Evolutionary conservation across 1,139 yeast genomes (phyloP).

Genomic region (Geotrichum bryndzae): DNA sequence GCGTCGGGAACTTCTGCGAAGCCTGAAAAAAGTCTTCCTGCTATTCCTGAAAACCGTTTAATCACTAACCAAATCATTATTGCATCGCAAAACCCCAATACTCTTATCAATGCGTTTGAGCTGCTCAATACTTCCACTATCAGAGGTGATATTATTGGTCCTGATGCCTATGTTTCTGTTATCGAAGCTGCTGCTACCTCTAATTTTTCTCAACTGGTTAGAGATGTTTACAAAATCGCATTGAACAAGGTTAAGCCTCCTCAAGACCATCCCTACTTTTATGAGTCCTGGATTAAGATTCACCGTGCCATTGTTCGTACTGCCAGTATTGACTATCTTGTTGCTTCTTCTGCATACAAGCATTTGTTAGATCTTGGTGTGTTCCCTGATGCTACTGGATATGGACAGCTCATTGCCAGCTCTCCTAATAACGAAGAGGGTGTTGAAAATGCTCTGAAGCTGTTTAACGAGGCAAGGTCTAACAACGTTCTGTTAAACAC

Average conservation of each 20-base stretch:
- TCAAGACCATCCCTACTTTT: slow-evolving; percentile 24
- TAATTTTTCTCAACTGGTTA: slow-evolving; percentile 13
- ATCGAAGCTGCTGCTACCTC: slow-evolving; percentile 22
- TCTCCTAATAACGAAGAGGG: slow-evolving; percentile 31
- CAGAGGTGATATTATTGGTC: slow-evolving; percentile 21
- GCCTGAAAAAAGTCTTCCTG: background rate
- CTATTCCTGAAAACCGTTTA: slow-evolving; percentile 7
- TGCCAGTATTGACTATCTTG: slow-evolving; percentile 25
- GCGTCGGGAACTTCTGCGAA: background rate
- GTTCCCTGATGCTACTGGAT: slow-evolving; percentile 37
- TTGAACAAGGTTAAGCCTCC: slow-evolving; percentile 28
- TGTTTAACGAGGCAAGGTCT: slow-evolving; percentile 36
- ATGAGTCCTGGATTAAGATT: slow-evolving; percentile 29
- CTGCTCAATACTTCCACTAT: slow-evolving; percentile 22
- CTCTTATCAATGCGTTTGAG: slow-evolving; percentile 22
- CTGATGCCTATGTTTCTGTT: slow-evolving; percentile 25
- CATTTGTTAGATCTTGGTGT: slow-evolving; percentile 32
- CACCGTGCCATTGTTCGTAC: slow-evolving; percentile 28
- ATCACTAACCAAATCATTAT: slow-evolving; percentile 24
- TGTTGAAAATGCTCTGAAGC: slow-evolving; percentile 33
- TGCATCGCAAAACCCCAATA: slow-evolving; percentile 22
- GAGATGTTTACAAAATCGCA: slow-evolving; percentile 21
- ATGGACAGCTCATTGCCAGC: slow-evolving; percentile 33
- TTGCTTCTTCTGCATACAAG: slow-evolving; percentile 30
- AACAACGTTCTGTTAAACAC: slow-evolving; percentile 32